These are phyloP conservation scores for Apophysomyces ossiformis DNA, from an alignment of 371 early-diverging fungal species.

Conservation along the genomic window DNA sequence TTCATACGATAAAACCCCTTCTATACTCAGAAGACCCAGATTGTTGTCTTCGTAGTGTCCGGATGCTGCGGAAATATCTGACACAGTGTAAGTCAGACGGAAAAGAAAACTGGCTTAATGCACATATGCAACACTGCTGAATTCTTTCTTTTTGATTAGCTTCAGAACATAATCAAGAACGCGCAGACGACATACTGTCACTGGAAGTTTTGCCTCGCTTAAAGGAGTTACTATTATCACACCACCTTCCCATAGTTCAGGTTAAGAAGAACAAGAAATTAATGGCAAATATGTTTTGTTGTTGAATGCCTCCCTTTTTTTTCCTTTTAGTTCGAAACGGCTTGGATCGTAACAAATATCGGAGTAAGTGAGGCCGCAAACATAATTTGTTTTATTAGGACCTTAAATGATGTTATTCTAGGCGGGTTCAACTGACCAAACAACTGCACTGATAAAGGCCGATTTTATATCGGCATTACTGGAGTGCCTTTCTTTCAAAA, in stretches of 20 bases:
- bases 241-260: constrained; percentile 30
- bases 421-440: constrained; percentile 63
- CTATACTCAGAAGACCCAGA: constrained; percentile 23
- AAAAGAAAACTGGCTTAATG: neutral
- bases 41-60: constrained; percentile 30
- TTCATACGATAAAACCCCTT: constrained; percentile 21
- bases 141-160: constrained; percentile 1
- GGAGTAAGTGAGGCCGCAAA: constrained; percentile 42
- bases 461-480: constrained; percentile 50
- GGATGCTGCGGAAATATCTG: constrained; percentile 40
- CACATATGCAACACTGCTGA: neutral
- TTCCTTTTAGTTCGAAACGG: constrained; percentile 56
- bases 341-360: constrained; percentile 68
- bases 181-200: constrained; percentile 36
- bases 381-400: neutral
- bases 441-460: constrained; percentile 45
- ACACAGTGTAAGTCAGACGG: constrained; percentile 37
- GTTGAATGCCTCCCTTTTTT: neutral
- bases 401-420: constrained; percentile 14
- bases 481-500: constrained; percentile 20
- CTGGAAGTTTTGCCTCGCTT: constrained; percentile 42
- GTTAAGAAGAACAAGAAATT: constrained; percentile 17
- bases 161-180: constrained; percentile 13
- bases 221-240: constrained; percentile 30
- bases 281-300: neutral